Conservation (phyloP, 768 basidiomycete species). For the Boletus rubescentipes region DNA sequence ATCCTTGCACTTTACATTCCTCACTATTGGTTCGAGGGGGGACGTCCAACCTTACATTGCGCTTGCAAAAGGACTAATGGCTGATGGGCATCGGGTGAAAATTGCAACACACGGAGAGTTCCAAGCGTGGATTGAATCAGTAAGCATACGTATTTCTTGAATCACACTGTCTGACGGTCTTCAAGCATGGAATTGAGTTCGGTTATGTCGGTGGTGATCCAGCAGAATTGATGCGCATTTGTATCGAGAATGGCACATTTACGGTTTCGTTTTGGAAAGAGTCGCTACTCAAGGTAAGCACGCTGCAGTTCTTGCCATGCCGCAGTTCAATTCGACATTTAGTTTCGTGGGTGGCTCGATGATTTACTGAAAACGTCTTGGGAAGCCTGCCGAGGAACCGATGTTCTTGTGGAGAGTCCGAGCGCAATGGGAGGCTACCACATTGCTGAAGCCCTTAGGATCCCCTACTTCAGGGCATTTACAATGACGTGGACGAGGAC, state of each 20-base stretch:
- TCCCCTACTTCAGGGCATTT: conserved; percentile 94
- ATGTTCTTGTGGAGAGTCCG: conserved; percentile 92
- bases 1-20: conserved; percentile 84
- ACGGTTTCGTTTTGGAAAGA: conserved; percentile 95
- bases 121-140: conserved; percentile 91
- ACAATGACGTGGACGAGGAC: conserved; percentile 99
- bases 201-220: conserved; percentile 95
- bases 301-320: not conserved
- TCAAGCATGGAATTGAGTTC: conserved; percentile 93
- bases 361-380: conserved; percentile 93
- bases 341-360: conserved; percentile 98
- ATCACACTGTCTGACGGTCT: conserved; percentile 6
- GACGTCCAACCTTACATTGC: conserved; percentile 99
- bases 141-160: conserved; percentile 40
- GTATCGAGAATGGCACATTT: conserved; percentile 97
- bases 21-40: conserved; percentile 95
- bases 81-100: conserved; percentile 83
- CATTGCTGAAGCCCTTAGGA: conserved; percentile 90
- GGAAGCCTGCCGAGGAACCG: conserved; percentile 94
- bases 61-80: conserved; percentile 85
- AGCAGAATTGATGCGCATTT: conserved; percentile 96
- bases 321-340: conserved; percentile 10
- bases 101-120: conserved; percentile 98
- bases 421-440: conserved; percentile 98
- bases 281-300: conserved; percentile 74